Evolutionary conservation across 768 basidiomycete genomes (phyloP).

Genomic region (Lentinula raphanica): DNA sequence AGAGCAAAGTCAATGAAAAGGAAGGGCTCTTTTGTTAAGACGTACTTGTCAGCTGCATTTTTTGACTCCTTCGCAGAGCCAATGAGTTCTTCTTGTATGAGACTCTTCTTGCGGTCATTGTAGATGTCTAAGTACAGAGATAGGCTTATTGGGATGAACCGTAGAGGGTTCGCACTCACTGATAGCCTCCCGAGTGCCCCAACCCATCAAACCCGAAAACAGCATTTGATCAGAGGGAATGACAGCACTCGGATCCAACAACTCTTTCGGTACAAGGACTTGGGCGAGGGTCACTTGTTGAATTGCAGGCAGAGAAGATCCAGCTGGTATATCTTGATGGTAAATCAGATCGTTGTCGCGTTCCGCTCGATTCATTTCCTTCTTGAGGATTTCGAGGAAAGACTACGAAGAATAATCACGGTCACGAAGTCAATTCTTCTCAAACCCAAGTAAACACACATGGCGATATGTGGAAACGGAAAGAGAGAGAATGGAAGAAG

Average conservation of each 20-base stretch:
- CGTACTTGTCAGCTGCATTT: constrained; percentile 52
- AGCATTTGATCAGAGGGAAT: constrained; percentile 53
- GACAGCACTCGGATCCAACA: constrained; percentile 53
- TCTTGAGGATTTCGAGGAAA: constrained; percentile 65
- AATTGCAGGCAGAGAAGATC: constrained; percentile 61
- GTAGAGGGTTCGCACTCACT: constrained; percentile 43
- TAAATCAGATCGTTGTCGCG: constrained; percentile 96
- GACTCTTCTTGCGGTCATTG: constrained; percentile 69
- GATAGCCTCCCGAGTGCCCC: constrained; percentile 86
- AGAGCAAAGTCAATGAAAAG: background rate
- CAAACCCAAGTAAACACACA: too few relatives aligned
- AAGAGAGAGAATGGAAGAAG: too few relatives aligned
- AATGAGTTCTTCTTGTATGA: constrained; percentile 63
- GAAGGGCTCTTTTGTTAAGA: background rate
- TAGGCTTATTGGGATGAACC: background rate
- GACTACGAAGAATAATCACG: constrained; percentile 46
- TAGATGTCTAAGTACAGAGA: constrained; percentile 62
- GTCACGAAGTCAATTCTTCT: background rate
- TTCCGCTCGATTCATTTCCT: constrained; percentile 63
- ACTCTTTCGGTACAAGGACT: constrained; percentile 46
- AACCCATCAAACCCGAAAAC: constrained; percentile 72
- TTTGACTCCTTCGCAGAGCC: constrained; percentile 60
- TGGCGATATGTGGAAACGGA: too few relatives aligned
- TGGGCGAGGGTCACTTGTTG: constrained; percentile 63
- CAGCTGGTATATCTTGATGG: constrained; percentile 77